phyloP scores from a whole-genome alignment of 192 early-diverging fungal species.

The Diversispora epigaea region DNA sequence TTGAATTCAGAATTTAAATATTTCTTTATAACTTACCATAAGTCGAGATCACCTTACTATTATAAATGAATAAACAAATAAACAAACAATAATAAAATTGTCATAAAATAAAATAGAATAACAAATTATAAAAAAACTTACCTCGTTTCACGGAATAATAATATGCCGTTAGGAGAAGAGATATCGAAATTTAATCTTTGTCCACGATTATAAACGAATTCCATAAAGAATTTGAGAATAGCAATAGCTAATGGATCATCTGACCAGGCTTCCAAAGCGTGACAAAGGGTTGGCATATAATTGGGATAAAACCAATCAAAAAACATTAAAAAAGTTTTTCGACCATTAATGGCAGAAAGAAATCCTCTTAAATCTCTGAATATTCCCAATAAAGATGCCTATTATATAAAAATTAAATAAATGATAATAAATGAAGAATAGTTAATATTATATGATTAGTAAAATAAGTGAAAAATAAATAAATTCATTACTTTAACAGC shows the following conservation, averaged over 20 bases:
- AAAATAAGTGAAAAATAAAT: neutral
- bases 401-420: constrained; percentile 9
- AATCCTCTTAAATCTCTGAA: constrained; percentile 82
- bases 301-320: constrained; percentile 87
- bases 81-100: neutral
- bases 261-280: constrained; percentile 66
- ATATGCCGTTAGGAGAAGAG: constrained; percentile 81
- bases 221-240: constrained; percentile 73
- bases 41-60: constrained; percentile 23
- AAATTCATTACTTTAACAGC: constrained; percentile 40
- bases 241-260: constrained; percentile 65
- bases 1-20: no score
- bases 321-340: constrained; percentile 64
- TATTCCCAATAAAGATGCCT: constrained; percentile 55
- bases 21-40: constrained; percentile 20
- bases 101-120: neutral
- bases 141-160: constrained; percentile 86
- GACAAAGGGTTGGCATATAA: constrained; percentile 62
- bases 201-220: constrained; percentile 80
- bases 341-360: constrained; percentile 59
- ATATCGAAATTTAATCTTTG: constrained; percentile 82
- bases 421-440: neutral
- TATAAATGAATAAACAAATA: constrained; percentile 37
- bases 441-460: neutral
- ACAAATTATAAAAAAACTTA: constrained; percentile 36